These are phyloP conservation scores for Chytriomyces sp. DNA, from an alignment of 192 early-diverging fungal species.

Conservation along the genomic window DNA sequence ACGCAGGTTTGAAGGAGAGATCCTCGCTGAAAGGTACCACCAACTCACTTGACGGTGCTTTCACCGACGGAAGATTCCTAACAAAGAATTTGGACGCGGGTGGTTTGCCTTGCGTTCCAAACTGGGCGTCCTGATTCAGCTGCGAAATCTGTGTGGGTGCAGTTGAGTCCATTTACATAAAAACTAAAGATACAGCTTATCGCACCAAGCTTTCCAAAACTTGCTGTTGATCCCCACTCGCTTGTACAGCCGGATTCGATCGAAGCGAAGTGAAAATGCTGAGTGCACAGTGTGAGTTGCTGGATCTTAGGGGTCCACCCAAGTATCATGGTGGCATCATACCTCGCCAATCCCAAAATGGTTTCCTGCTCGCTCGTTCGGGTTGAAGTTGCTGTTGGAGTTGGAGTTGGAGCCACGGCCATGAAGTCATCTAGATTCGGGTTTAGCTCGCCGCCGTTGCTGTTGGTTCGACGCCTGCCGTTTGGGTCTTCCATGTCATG, in stretches of 20 bases:
- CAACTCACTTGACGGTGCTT: background rate
- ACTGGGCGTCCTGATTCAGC: conserved; percentile 27
- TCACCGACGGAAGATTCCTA: conserved; percentile 23
- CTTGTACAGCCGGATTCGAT: background rate
- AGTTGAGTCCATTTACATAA: background rate
- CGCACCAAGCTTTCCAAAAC: conserved; percentile 9
- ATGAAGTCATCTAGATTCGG: conserved; percentile 39
- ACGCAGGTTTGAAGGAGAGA: background rate
- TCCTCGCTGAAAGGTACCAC: background rate
- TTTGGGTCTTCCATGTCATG: conserved; percentile 29
- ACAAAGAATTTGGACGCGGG: conserved; percentile 39
- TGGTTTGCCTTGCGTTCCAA: conserved; percentile 7
- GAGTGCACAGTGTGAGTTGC: background rate
- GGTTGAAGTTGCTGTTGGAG: background rate
- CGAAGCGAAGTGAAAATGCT: conserved; percentile 15
- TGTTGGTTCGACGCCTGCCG: background rate
- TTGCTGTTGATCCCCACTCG: conserved; percentile 4
- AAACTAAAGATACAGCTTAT: background rate
- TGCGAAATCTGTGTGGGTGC: conserved; percentile 13
- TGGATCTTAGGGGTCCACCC: background rate
- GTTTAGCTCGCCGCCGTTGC: background rate
- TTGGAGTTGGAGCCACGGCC: background rate
- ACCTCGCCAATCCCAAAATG: background rate
- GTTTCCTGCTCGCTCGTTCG: background rate
- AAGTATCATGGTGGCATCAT: background rate